Evolutionary conservation across 1,139 yeast genomes (phyloP), one percentile per base, ranked within the genome.

Genomic region (Scheffersomyces titani): DNA sequence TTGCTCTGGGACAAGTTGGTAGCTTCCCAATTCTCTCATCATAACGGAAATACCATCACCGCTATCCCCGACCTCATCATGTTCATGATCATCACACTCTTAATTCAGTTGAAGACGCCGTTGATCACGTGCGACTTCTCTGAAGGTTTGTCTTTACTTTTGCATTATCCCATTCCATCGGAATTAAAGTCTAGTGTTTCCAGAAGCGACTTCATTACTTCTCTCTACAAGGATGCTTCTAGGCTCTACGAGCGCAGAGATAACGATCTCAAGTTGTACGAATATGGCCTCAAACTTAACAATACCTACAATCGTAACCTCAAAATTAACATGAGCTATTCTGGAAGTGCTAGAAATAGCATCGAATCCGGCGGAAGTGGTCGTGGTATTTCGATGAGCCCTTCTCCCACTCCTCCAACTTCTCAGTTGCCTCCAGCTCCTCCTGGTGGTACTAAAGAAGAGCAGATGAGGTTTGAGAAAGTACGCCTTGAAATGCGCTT

Each of bases 1-100:
- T 69, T 75, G 21, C 65, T 87, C 3, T 84, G 92, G 88, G 92
- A 88, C 66, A 84, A 83, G 60, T 63, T 88, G 46, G 73, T 84
- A 4, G 76, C 83, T 2, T 69, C 58, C 58, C 58, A 63, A 54
- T 47, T 60, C 49, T 46, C 62, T 48, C 57, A 58, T 40, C 59
- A 63, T 19, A 65, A 62, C 22, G 64, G 64, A 3, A 57, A 57
- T 19, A 57, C 63, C 11, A 55, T 68, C 44, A 61, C 61, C 11
- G 65, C 70, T 6, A 70, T 81, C 2, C 76, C 81, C 0, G 75
- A 71, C 21, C 53, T 87, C 24, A 59, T 88, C 11, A 82, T 83
- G 2, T 84, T 81, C 61, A 68, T 86, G 52, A 77, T 85, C 5
- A 78, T 87, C 11, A 73, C 84, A 6, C 65, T 87, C 51, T 68